Percentiles rank a stretch among this genome's conserved stretches.
These are phyloP conservation scores for Corymbia citriodora DNA, from an alignment of 441 rosid genomes.

Conservation along the genomic window DNA sequence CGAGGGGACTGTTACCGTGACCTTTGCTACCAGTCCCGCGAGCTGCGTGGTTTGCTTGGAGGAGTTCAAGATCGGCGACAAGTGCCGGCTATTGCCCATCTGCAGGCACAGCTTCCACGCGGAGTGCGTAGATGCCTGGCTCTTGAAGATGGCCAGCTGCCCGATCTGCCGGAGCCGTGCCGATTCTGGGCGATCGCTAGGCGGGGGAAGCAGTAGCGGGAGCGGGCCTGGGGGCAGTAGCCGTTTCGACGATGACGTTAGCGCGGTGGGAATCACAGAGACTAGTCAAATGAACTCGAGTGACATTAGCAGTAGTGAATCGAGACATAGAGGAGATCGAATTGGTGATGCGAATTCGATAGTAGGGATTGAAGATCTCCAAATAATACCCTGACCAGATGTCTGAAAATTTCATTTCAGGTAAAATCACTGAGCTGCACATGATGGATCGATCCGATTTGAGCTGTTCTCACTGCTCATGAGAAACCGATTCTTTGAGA, in stretches of 20 bases:
- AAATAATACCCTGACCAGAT: background rate
- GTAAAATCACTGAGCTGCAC: background rate
- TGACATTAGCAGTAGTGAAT: background rate
- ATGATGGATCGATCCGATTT: background rate
- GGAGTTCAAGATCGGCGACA: constrained; percentile 6
- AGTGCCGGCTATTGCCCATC: constrained; percentile 8
- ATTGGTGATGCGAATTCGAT: background rate
- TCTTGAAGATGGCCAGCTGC: constrained; percentile 10
- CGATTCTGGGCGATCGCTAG: background rate
- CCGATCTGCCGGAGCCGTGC: constrained; percentile 9
- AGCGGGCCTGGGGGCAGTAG: background rate
- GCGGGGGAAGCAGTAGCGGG: background rate
- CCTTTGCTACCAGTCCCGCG: background rate
- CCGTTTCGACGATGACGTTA: background rate
- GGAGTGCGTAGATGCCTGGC: constrained; percentile 9
- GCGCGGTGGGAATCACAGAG: background rate
- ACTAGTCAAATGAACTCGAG: background rate
- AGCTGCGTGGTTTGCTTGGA: constrained; percentile 13
- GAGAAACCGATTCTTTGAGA: background rate
- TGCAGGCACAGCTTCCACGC: constrained; percentile 14
- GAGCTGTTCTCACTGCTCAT: background rate
- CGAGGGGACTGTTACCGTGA: background rate
- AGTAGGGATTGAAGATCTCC: background rate
- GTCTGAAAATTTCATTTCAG: background rate
- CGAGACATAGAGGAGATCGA: background rate